Conservation (phyloP, 768 basidiomycete genomes). For the Terana coerulea region DNA sequence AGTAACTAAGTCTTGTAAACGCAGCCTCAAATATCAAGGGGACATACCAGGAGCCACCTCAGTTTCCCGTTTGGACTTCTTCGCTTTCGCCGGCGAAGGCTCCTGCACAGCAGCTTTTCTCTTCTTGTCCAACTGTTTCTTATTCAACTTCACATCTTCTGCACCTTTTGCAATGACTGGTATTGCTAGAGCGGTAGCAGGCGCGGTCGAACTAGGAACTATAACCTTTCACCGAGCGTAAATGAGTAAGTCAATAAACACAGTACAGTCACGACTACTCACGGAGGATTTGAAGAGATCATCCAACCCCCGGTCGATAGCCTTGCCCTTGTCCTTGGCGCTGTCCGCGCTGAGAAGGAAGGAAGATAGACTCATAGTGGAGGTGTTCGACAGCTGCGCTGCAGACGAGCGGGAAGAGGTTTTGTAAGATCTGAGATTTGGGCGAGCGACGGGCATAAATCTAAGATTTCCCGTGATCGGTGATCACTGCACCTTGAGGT, state of each 20-base stretch:
- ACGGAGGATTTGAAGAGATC: constrained; percentile 37
- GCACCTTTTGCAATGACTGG: too few relatives aligned
- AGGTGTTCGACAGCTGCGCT: not conserved
- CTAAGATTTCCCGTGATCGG: not conserved
- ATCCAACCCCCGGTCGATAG: constrained; percentile 45
- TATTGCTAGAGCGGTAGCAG: too few relatives aligned
- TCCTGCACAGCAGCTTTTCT: constrained; percentile 11
- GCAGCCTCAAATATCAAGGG: not conserved
- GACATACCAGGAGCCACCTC: too few relatives aligned
- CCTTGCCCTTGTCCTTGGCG: constrained; percentile 32
- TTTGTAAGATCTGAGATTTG: constrained; percentile 1
- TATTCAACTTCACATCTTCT: too few relatives aligned
- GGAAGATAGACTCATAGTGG: constrained; percentile 52
- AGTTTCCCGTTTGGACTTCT: constrained; percentile 10
- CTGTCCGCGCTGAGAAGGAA: constrained; percentile 38
- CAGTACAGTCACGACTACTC: too few relatives aligned
- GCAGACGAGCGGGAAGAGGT: not conserved
- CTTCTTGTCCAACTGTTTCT: constrained; percentile 16
- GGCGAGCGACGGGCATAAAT: not conserved
- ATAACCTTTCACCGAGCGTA: too few relatives aligned
- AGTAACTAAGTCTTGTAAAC: too few relatives aligned
- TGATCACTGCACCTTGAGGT: not conserved
- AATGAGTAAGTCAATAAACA: too few relatives aligned
- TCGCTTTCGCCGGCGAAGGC: constrained; percentile 3
- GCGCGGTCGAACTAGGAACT: too few relatives aligned